These are phyloP conservation scores for Murraya koenigii DNA, from an alignment of 345 rosid species.

Conservation along the genomic window DNA sequence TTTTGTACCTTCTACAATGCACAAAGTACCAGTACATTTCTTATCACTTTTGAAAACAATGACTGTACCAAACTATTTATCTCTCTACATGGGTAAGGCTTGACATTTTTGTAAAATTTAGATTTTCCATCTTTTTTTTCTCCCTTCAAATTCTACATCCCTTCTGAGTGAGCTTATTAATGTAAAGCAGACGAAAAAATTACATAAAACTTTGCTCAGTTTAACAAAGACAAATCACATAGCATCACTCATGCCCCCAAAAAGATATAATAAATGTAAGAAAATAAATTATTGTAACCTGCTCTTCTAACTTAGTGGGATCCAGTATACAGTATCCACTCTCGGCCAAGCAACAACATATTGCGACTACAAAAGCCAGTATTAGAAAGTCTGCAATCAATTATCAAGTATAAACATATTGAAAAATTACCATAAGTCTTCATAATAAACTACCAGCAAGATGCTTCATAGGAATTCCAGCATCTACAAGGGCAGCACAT, in stretches of 20 bases:
- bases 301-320: constrained; percentile 85
- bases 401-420: not conserved
- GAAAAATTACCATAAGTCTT: not conserved
- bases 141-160: not conserved
- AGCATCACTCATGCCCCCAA: not conserved
- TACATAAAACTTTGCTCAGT: not conserved
- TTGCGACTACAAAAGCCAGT: constrained; percentile 58
- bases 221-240: not conserved
- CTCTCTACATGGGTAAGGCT: not conserved
- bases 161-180: not conserved
- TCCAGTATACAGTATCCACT: constrained; percentile 63
- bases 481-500: constrained; percentile 93
- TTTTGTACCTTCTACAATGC: not conserved
- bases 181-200: not conserved
- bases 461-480: constrained; percentile 93
- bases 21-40: not conserved
- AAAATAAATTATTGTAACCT: constrained; percentile 40
- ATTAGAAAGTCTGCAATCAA: constrained; percentile 3
- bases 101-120: not conserved
- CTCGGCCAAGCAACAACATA: constrained; percentile 78
- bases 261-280: not conserved
- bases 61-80: not conserved
- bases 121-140: not conserved
- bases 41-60: constrained; percentile 2
- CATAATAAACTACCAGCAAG: constrained; percentile 61